Evolutionary conservation across 2,329 filamentous ascomycete species (phyloP), one percentile per base, ranked within the genome.

Genomic region (Phialophora tarda): DNA sequence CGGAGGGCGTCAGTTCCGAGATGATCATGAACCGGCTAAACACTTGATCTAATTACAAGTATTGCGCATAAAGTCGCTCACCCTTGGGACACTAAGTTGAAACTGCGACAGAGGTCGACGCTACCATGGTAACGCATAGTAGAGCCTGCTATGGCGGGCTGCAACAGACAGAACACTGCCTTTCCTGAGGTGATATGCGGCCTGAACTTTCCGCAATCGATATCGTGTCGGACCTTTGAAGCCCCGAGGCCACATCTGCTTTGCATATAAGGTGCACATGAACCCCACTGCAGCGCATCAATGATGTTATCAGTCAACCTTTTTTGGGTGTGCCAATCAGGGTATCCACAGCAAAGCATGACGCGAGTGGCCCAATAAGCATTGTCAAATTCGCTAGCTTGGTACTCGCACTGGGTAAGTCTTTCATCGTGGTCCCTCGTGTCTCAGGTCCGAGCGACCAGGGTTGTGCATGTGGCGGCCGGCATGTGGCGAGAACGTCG

Each of bases 201-300:
- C 38, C 38, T 44, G 6, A 8, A 44, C 10, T 26, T 51, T 51
- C 14, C 8, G 23, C 24, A 17, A 11, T 51, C 41, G 57, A 59
- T 30, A 59, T 48, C 38, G 28, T 44, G 51, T 58, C 61, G 61
- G 61, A 57, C 28, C 38, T 58, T 51, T 21, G 26, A 59, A 58
- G 54, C 41, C 53, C 61, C 61, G 61, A 63, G 41, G 26, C 41
- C 28, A 21, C 54, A 53, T 24, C 47, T 34, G 10, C 32, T 26
- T 8, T 11, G n/a, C 47, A 23, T 24, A n/a, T 24, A 4, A 62
- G n/a, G 48, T 38, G 24, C 24, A 41, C 50, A 23, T 41, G 24
- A 34, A 55, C 62, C 65, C 66, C 66, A 68, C 66, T 26, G 11
- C 54, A 28, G 59, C 53, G 53, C 62, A 64, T 67, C 57, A 62